These are phyloP conservation scores for Coprinellus micaceus DNA, from an alignment of 768 basidiomycete species.

Conservation along the genomic window DNA sequence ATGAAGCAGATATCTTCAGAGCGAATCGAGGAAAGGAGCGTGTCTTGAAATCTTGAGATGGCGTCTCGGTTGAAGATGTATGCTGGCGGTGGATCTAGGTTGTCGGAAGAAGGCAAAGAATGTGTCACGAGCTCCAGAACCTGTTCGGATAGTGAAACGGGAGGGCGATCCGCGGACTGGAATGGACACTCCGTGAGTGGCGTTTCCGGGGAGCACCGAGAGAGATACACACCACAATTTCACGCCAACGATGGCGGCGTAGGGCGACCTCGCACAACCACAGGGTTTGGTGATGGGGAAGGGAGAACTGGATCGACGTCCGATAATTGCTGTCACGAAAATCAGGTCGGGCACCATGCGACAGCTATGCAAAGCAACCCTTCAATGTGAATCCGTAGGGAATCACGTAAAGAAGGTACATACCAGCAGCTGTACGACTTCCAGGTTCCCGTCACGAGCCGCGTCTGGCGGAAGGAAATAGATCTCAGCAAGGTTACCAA, in stretches of 20 bases:
- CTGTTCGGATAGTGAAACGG: constrained; percentile 31
- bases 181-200: constrained; percentile 9
- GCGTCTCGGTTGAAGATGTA: constrained; percentile 40
- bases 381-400: neutral
- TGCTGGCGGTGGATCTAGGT: constrained; percentile 39
- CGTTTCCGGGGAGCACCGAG: constrained; percentile 7
- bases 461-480: constrained; percentile 50
- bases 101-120: constrained; percentile 34
- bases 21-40: constrained; percentile 52
- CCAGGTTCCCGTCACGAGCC: constrained; percentile 64
- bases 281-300: constrained; percentile 57
- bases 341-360: constrained; percentile 70
- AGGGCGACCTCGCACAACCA: constrained; percentile 70
- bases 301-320: constrained; percentile 66
- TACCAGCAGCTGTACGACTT: constrained; percentile 67
- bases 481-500: constrained; percentile 17
- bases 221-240: constrained; percentile 46
- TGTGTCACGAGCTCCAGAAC: constrained; percentile 36
- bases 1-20: constrained; percentile 48
- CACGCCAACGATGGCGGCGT: constrained; percentile 57
- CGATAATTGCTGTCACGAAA: constrained; percentile 68
- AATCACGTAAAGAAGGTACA: constrained; percentile 20
- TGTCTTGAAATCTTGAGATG: constrained; percentile 42
- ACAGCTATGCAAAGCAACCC: constrained; percentile 40
- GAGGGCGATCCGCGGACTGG: constrained; percentile 38